Percentiles rank a stretch among this genome's conserved stretches.
Conservation (phyloP, 306 rosid species). For the Sechiopsis laciniata region DNA sequence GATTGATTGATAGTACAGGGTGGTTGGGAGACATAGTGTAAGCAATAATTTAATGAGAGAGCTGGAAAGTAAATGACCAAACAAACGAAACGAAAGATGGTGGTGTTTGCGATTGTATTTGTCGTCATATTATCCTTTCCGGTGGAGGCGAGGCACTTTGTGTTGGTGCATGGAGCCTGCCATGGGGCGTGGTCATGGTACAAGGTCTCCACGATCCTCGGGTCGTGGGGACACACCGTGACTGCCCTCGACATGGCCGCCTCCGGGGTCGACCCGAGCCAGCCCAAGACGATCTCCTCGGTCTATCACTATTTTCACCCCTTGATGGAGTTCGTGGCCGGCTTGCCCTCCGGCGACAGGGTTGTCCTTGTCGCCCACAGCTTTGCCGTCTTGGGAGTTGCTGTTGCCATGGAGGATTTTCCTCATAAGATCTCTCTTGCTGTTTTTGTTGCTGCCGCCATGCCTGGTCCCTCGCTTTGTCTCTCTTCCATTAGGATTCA, state of each 20-base stretch:
- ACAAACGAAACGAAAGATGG: too few relatives aligned
- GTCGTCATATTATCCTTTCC: too few relatives aligned
- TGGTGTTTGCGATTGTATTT: too few relatives aligned
- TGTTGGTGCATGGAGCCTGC: constrained; percentile 43
- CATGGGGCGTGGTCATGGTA: constrained; percentile 55
- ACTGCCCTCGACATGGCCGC: constrained; percentile 37
- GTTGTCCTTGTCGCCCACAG: constrained; percentile 44
- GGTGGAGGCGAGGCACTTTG: constrained; percentile 30
- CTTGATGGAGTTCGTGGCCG: constrained; percentile 31
- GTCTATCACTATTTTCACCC: constrained; percentile 34
- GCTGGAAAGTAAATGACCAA: too few relatives aligned
- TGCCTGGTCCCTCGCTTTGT: constrained; percentile 29
- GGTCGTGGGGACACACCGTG: constrained; percentile 29
- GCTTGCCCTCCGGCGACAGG: constrained; percentile 24
- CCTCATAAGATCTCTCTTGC: constrained; percentile 27
- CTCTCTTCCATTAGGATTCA: not conserved
- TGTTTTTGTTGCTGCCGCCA: constrained; percentile 36
- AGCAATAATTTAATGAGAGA: too few relatives aligned
- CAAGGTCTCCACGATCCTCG: constrained; percentile 30
- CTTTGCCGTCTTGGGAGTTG: constrained; percentile 36
- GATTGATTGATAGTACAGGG: too few relatives aligned
- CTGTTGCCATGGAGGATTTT: constrained; percentile 40
- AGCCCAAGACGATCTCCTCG: constrained; percentile 21
- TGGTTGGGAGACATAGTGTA: too few relatives aligned
- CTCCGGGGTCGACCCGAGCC: constrained; percentile 28